Conservation (phyloP, 2,329 filamentous ascomycete species). For the Alternaria dauci region DNA sequence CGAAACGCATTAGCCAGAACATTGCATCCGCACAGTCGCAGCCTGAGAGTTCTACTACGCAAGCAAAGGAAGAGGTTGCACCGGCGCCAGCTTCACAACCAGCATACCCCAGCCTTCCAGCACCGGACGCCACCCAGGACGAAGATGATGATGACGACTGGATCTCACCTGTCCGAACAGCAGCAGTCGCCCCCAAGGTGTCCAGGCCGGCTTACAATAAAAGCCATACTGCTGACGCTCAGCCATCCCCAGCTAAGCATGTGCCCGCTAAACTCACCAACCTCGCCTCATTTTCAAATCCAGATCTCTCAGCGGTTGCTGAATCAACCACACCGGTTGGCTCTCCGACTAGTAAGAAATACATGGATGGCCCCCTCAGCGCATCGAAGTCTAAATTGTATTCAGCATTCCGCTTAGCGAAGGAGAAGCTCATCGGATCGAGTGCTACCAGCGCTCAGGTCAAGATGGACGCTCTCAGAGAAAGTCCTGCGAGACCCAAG, state of each 20-base stretch:
- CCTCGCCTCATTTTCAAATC: slow-evolving; percentile 55
- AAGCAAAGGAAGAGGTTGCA: slow-evolving; percentile 47
- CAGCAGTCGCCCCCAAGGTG: slow-evolving; percentile 34
- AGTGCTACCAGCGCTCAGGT: slow-evolving; percentile 66
- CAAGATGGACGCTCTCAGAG: slow-evolving; percentile 62
- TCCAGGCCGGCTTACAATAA: slow-evolving; percentile 64
- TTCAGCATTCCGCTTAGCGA: slow-evolving; percentile 87
- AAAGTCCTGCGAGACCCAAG: slow-evolving; percentile 40
- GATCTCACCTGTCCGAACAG: slow-evolving; percentile 62
- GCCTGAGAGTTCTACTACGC: slow-evolving; percentile 45
- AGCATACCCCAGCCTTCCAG: slow-evolving; percentile 53
- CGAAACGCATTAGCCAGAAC: slow-evolving; percentile 50
- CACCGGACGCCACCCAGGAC: slow-evolving; percentile 19
- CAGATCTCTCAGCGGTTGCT: slow-evolving; percentile 49
- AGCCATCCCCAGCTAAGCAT: slow-evolving; percentile 50
- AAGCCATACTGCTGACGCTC: slow-evolving; percentile 65
- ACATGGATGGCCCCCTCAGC: slow-evolving; percentile 80
- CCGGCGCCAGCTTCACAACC: slow-evolving; percentile 44
- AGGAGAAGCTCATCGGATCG: slow-evolving; percentile 82
- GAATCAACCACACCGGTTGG: slow-evolving; percentile 65
- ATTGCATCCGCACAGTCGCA: slow-evolving; percentile 46
- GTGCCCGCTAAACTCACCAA: slow-evolving; percentile 59
- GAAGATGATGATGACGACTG: slow-evolving; percentile 61
- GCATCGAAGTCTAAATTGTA: slow-evolving; percentile 93
- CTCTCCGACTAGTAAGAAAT: slow-evolving; percentile 62